phyloP scores from a whole-genome alignment of 139 green algal genomes.

The Tetraselmis chui region DNA sequence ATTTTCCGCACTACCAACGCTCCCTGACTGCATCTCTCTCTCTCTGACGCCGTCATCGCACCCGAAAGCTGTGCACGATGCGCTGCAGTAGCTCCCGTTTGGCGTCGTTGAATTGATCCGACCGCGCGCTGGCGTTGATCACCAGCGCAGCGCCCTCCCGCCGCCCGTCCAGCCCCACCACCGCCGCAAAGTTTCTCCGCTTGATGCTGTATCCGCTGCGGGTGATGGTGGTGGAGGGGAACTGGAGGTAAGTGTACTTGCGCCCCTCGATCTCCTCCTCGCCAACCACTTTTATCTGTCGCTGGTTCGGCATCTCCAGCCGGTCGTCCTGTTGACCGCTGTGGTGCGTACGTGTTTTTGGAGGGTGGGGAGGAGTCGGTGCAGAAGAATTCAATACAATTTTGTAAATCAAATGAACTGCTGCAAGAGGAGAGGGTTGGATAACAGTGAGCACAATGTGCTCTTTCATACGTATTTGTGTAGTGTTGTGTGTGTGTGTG shows the following conservation, averaged over 20 bases:
- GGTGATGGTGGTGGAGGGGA: constrained; percentile 52
- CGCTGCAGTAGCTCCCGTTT: constrained; percentile 43
- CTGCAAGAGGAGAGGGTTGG: no score
- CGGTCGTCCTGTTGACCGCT: constrained; percentile 21
- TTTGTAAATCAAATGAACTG: no score
- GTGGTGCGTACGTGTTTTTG: no score
- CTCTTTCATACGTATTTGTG: no score
- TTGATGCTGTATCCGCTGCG: constrained; percentile 58
- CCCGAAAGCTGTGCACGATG: constrained; percentile 46
- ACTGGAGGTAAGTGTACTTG: constrained; percentile 51
- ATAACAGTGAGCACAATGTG: no score
- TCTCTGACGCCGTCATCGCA: no score
- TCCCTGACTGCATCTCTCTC: no score
- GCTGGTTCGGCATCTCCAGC: constrained; percentile 27
- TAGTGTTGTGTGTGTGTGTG: no score
- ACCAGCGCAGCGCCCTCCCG: constrained; percentile 15
- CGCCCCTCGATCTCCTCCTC: constrained; percentile 10
- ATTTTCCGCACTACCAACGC: no score
- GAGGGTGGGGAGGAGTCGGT: no score
- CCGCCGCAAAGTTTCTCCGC: constrained; percentile 53
- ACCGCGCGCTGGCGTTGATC: constrained; percentile 33
- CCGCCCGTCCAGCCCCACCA: constrained; percentile 20
- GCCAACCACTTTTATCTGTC: constrained; percentile 19
- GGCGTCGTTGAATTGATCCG: constrained; percentile 49
- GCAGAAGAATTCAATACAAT: no score